phyloP scores from a whole-genome alignment of 768 basidiomycete species.

The Russula abietina region DNA sequence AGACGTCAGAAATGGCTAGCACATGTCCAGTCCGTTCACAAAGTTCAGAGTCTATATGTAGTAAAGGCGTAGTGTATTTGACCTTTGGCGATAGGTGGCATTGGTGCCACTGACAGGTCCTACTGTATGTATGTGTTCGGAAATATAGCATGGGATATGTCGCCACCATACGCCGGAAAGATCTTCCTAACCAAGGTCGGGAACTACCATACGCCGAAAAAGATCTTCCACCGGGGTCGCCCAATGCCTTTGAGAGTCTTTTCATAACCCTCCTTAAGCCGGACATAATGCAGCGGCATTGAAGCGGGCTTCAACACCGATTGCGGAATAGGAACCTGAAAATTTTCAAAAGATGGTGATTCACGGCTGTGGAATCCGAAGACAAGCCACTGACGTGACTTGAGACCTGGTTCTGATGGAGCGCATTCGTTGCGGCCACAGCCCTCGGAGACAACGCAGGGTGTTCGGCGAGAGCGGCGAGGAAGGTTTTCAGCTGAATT shows the following conservation, averaged over 20 bases:
- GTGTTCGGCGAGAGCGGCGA: constrained; percentile 59
- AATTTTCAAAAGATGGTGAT: constrained; percentile 4
- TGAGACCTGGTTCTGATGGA: constrained; percentile 50
- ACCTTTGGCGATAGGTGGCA: neutral
- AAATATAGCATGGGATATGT: neutral
- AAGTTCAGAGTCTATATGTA: neutral
- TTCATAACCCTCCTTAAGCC: constrained; percentile 66
- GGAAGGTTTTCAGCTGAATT: constrained; percentile 61
- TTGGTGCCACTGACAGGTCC: neutral
- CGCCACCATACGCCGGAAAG: neutral
- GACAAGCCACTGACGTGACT: constrained; percentile 43
- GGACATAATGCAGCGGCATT: constrained; percentile 65
- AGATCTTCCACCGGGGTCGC: constrained; percentile 79
- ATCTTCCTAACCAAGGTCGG: neutral
- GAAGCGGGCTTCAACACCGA: constrained; percentile 64
- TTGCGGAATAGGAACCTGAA: constrained; percentile 60
- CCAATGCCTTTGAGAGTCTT: constrained; percentile 72
- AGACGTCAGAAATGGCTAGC: neutral
- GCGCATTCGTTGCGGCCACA: constrained; percentile 51
- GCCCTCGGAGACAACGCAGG: constrained; percentile 59
- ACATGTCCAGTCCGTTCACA: neutral
- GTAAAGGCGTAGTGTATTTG: neutral
- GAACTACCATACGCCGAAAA: constrained; percentile 69
- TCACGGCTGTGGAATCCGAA: neutral
- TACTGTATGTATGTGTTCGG: neutral